Percentiles rank a stretch among this genome's conserved stretches.
These are phyloP conservation scores for Mycosarcoma maydis DNA, from an alignment of 1,284 basidiomycete species.

Conservation along the genomic window DNA sequence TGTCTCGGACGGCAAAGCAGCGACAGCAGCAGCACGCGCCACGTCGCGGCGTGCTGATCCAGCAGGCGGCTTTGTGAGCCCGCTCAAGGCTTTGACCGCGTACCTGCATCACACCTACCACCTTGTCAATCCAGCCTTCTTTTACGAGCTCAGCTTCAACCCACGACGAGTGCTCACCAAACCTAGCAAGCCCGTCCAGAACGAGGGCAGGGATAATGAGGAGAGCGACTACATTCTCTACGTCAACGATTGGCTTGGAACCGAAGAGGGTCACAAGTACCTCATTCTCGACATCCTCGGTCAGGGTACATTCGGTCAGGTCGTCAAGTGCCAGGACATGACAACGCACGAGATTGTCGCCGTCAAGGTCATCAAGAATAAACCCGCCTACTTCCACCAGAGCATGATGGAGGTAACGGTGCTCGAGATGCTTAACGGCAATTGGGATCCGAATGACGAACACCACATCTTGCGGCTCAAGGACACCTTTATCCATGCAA, in stretches of 20 bases:
- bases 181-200: constrained; percentile 65
- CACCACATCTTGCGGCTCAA: constrained; percentile 95
- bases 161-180: constrained; percentile 65
- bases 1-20: constrained; percentile 44
- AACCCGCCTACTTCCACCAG: constrained; percentile 98
- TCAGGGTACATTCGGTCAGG: constrained; percentile 98
- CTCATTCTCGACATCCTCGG: constrained; percentile 97
- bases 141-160: constrained; percentile 67
- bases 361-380: constrained; percentile 99
- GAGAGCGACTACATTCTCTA: constrained; percentile 67
- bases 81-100: constrained; percentile 65
- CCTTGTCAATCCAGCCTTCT: constrained; percentile 65
- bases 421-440: constrained; percentile 76
- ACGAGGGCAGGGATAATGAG: constrained; percentile 66
- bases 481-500: constrained; percentile 96
- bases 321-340: constrained; percentile 99
- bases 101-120: constrained; percentile 67
- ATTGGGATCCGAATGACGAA: constrained; percentile 82
- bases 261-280: constrained; percentile 75
- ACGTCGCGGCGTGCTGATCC: constrained; percentile 60
- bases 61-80: constrained; percentile 62
- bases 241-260: constrained; percentile 66
- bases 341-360: constrained; percentile 98
- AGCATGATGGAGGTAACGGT: constrained; percentile 99
- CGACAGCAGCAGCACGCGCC: constrained; percentile 41